Percentiles rank a stretch among this genome's conserved stretches.
Evolutionary conservation across 352 stramenopile species (phyloP).

Genomic region (Pythium coloratum): DNA sequence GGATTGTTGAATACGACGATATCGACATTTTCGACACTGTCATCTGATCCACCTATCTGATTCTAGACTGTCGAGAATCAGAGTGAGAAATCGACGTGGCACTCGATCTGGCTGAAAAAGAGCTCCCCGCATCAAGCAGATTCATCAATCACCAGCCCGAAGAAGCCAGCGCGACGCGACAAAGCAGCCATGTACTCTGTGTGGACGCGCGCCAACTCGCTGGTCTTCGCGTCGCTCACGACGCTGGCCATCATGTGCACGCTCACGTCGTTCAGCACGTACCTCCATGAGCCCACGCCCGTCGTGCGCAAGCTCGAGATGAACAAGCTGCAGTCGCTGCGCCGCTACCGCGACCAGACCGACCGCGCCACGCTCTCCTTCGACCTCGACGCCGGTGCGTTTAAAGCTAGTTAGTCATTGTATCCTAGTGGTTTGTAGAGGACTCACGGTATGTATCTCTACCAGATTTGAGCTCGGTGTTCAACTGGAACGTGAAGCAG

Average conservation of each 20-base stretch:
- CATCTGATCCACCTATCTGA: background rate
- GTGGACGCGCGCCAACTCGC: constrained; percentile 81
- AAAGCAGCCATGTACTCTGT: constrained; percentile 71
- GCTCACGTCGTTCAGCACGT: constrained; percentile 75
- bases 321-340: constrained; percentile 73
- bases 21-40: background rate
- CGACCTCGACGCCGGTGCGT: constrained; percentile 71
- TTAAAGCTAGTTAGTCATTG: background rate
- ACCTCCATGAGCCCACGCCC: constrained; percentile 54
- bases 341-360: constrained; percentile 77
- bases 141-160: background rate
- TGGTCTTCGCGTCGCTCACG: constrained; percentile 83
- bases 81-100: background rate
- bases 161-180: background rate
- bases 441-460: background rate
- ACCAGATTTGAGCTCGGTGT: constrained; percentile 78
- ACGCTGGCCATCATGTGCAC: constrained; percentile 70
- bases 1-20: background rate
- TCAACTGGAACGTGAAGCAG: constrained; percentile 92
- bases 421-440: background rate
- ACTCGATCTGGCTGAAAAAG: background rate
- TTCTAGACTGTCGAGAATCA: background rate
- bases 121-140: constrained; percentile 1
- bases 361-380: constrained; percentile 85
- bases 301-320: constrained; percentile 65